Evolutionary conservation across 2,329 filamentous ascomycete species (phyloP).

Genomic region (Stachybotrys echinatus): DNA sequence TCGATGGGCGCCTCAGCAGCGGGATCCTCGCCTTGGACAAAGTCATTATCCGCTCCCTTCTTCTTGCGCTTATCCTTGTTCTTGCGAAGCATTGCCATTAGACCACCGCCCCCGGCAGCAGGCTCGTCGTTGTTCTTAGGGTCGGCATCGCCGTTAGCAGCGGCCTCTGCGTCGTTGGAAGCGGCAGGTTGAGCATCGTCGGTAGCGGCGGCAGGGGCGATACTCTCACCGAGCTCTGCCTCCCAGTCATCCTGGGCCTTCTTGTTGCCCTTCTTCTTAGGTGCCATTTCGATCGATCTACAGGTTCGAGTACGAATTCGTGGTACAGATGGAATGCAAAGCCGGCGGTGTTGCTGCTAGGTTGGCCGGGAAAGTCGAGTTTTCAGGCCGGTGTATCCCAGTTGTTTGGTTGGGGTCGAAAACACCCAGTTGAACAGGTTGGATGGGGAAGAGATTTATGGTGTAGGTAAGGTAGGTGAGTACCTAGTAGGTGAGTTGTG

Average conservation of each 20-base stretch:
- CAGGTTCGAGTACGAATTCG: not conserved
- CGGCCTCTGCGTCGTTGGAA: conserved; percentile 16
- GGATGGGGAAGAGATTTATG: too few species aligned
- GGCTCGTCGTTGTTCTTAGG: conserved; percentile 45
- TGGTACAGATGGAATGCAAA: too few species aligned
- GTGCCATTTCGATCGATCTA: conserved; percentile 61
- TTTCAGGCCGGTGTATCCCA: too few species aligned
- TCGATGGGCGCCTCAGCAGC: conserved; percentile 68
- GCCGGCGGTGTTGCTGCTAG: too few species aligned
- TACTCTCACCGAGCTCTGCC: conserved; percentile 77
- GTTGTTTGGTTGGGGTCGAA: too few species aligned
- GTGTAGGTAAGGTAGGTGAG: too few species aligned
- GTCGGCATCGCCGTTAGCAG: conserved; percentile 41
- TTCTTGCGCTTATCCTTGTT: conserved; percentile 85
- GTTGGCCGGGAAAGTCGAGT: too few species aligned
- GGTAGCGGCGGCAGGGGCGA: conserved; percentile 54
- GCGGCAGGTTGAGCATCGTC: conserved; percentile 39
- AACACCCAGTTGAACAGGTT: too few species aligned
- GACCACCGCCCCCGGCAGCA: conserved; percentile 54
- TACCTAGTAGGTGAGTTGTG: too few species aligned
- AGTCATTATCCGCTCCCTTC: conserved; percentile 71
- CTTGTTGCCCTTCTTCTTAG: conserved; percentile 90
- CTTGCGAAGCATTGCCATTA: conserved; percentile 77
- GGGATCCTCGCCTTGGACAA: conserved; percentile 61
- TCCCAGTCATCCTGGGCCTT: conserved; percentile 90